Evolutionary conservation across 2,329 filamentous ascomycete species (phyloP).

Genomic region (Apiospora hydei): DNA sequence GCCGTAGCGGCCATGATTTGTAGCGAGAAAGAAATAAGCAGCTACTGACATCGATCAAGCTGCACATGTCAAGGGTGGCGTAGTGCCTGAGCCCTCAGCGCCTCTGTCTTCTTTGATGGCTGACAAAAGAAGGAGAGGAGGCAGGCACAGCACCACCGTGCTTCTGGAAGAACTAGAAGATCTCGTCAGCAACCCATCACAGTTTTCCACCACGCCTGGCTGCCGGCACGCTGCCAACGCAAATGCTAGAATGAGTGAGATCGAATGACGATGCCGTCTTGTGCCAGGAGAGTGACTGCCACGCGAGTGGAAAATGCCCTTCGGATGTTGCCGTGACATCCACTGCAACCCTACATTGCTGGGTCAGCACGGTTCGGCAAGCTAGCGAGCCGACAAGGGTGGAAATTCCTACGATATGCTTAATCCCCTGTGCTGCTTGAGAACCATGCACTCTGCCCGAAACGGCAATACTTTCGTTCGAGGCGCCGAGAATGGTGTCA

Average conservation of each 20-base stretch:
- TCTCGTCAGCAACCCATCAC: not conserved
- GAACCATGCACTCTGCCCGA: not conserved
- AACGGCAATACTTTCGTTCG: not conserved
- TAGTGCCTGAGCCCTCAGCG: no score
- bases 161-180: not conserved
- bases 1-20: not conserved
- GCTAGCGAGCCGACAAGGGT: slow-evolving; percentile 1
- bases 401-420: not conserved
- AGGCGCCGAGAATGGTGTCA: not conserved
- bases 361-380: not conserved
- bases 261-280: not conserved
- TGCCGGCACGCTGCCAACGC: not conserved
- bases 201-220: no score
- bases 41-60: not conserved
- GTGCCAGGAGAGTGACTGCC: not conserved
- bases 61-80: no score
- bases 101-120: no score
- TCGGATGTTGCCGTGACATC: slow-evolving; percentile 10
- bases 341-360: slow-evolving; percentile 8
- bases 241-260: not conserved
- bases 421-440: not conserved
- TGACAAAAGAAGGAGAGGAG: not conserved
- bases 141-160: not conserved
- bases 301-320: not conserved
- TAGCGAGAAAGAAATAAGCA: not conserved